Evolutionary conservation across 2,329 filamentous ascomycete genomes (phyloP).

Genomic region (Sodiomyces alkalinus): DNA sequence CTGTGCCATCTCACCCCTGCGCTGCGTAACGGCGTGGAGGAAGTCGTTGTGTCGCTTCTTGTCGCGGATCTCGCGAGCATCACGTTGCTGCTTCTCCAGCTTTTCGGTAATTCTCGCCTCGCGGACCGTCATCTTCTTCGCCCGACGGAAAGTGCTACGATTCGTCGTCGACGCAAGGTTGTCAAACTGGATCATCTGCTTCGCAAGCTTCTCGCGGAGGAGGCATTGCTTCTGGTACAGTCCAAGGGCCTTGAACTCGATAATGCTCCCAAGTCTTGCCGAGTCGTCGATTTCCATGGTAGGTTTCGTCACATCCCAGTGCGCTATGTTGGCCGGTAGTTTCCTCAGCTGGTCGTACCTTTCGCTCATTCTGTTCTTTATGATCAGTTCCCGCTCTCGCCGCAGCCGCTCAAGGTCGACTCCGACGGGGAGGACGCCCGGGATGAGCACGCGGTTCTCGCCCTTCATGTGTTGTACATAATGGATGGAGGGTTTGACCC

Average conservation of each 20-base stretch:
- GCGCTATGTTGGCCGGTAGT: conserved; percentile 70
- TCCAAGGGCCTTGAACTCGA: conserved; percentile 85
- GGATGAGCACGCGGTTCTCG: conserved; percentile 64
- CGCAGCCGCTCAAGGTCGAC: conserved; percentile 76
- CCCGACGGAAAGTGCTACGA: conserved; percentile 72
- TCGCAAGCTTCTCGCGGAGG: conserved; percentile 72
- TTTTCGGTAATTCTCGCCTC: conserved; percentile 98
- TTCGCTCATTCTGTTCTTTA: conserved; percentile 81
- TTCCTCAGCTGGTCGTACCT: conserved; percentile 73
- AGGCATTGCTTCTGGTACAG: conserved; percentile 80
- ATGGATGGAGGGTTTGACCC: conserved; percentile 46
- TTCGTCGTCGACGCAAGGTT: conserved; percentile 97
- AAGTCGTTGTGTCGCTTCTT: conserved; percentile 96
- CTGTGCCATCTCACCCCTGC: conserved; percentile 62
- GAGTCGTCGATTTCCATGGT: conserved; percentile 57
- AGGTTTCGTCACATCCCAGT: conserved; percentile 69
- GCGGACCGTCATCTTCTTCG: conserved; percentile 93
- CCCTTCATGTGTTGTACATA: conserved; percentile 68
- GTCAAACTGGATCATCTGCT: conserved; percentile 88
- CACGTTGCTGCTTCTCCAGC: conserved; percentile 95
- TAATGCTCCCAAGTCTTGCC: conserved; percentile 76
- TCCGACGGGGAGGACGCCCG: conserved; percentile 77
- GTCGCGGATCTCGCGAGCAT: conserved; percentile 87
- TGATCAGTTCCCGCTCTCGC: conserved; percentile 72
- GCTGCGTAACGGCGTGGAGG: conserved; percentile 70